These are phyloP conservation scores for Diaporthe velutina DNA, from an alignment of 2,329 filamentous ascomycete genomes.

Conservation along the genomic window DNA sequence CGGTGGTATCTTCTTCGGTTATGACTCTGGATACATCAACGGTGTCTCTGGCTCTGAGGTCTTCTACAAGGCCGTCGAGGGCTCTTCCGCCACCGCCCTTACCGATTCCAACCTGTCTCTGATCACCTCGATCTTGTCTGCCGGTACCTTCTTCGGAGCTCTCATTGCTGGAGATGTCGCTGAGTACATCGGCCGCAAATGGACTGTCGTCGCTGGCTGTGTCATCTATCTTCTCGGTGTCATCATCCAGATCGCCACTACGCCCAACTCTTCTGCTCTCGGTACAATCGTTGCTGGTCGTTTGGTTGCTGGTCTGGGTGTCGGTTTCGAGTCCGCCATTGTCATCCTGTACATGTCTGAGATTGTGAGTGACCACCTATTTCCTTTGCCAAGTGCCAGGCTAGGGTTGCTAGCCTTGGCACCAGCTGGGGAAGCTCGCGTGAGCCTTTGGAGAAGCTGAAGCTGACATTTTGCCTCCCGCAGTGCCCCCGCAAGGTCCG, in stretches of 20 bases:
- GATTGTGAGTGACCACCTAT: slow-evolving; percentile 63
- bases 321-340: slow-evolving; percentile 84
- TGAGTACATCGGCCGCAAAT: slow-evolving; percentile 80
- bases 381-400: neutral
- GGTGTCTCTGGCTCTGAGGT: slow-evolving; percentile 67
- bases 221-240: slow-evolving; percentile 78
- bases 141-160: slow-evolving; percentile 83
- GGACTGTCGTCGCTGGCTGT: slow-evolving; percentile 80
- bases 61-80: slow-evolving; percentile 67
- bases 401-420: neutral
- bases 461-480: slow-evolving; percentile 39
- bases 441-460: slow-evolving; percentile 27
- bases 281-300: slow-evolving; percentile 79
- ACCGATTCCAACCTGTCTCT: slow-evolving; percentile 62
- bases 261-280: slow-evolving; percentile 60
- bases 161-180: slow-evolving; percentile 82
- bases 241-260: slow-evolving; percentile 73
- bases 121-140: slow-evolving; percentile 82
- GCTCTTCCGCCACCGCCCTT: slow-evolving; percentile 51
- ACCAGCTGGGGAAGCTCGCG: slow-evolving; percentile 40
- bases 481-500: slow-evolving; percentile 76
- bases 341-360: slow-evolving; percentile 92
- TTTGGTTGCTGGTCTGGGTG: slow-evolving; percentile 81
- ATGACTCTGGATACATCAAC: slow-evolving; percentile 83
- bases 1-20: slow-evolving; percentile 83